Evolutionary conservation across 306 rosid species (phyloP), one percentile per base, ranked within the genome.

Genomic region (Rosa lucieae): DNA sequence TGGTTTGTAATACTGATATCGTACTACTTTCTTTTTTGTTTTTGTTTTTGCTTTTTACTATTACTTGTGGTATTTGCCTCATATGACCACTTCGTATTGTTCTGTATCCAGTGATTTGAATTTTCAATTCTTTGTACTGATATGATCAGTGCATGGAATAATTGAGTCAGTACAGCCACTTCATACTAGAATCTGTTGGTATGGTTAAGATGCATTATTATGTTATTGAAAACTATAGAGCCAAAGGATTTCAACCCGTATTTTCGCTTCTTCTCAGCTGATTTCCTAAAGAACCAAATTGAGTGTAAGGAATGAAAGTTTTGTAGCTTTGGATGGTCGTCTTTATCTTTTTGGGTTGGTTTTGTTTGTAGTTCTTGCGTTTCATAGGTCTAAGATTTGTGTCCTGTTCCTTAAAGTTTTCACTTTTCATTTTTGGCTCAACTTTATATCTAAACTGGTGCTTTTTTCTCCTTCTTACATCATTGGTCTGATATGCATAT

Each of bases 111-210:
- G 48, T n/a, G 13, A 13, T 29, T 48, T 48, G 3, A 40, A 62
- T 43, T 56, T 61, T 20, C 20, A 29, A 72, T 67, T 82, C 76
- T 66, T 74, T 37, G 77, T 65, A 23, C 68, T 2, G 66, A 81
- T 75, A 70, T 61, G n/a, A 56, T 18, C 69, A 55, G 59, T 80
- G 68, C 40, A 74, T 81, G 46, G 77, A 39, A 61, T 44, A 71
- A 69, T 70, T 73, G 7, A 39, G 43, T 71, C 26, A 52, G 58
- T 5, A 29, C 59, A 71, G 21, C 6, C 62, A 14, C 55, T 29
- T 6, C n/a, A 26, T 67, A 42, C 40, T 72, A 13, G 70, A 82
- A 29, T 37, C 29, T 37, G 17, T 72, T 42, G 40, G 17, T 20
- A 7, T 73, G 74, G 37, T 51, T 21, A 21, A 49, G 62, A 44